Evolutionary conservation across 1,284 basidiomycete genomes (phyloP).

Genomic region (Mycosarcoma maydis): DNA sequence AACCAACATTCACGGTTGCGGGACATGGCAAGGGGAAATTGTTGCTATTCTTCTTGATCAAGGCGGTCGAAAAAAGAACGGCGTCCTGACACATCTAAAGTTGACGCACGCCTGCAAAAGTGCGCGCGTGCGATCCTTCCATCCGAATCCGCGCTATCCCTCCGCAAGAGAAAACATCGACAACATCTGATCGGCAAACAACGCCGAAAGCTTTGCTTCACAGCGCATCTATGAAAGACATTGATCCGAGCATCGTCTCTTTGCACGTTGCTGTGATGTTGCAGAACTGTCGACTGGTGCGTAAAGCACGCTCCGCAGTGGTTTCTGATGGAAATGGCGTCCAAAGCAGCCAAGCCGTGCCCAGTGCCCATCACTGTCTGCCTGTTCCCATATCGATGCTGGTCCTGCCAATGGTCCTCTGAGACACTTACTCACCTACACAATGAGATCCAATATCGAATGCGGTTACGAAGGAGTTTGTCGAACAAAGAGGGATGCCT

Average conservation of each 20-base stretch:
- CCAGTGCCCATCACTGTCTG: neutral
- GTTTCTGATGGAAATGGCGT: too few species aligned
- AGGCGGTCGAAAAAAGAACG: neutral
- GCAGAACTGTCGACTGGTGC: too few species aligned
- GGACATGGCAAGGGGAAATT: too few species aligned
- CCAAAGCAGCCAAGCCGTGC: too few species aligned
- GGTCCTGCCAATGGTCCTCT: neutral
- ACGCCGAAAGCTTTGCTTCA: too few species aligned
- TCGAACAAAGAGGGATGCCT: conserved; percentile 13
- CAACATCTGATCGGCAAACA: neutral
- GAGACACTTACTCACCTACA: conserved; percentile 15
- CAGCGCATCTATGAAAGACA: too few species aligned
- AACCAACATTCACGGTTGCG: too few species aligned
- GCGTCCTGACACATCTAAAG: conserved; percentile 19
- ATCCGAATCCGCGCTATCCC: neutral
- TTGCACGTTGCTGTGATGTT: too few species aligned
- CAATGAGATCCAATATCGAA: conserved; percentile 10
- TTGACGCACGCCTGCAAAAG: conserved; percentile 16
- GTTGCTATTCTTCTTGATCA: neutral
- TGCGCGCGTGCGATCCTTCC: neutral
- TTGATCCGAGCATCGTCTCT: too few species aligned
- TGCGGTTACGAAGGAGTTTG: neutral
- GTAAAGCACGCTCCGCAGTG: too few species aligned
- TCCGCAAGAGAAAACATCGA: neutral
- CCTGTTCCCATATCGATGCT: neutral